Evolutionary conservation across 2,329 filamentous ascomycete genomes (phyloP).

Genomic region (Botrytis byssoidea): DNA sequence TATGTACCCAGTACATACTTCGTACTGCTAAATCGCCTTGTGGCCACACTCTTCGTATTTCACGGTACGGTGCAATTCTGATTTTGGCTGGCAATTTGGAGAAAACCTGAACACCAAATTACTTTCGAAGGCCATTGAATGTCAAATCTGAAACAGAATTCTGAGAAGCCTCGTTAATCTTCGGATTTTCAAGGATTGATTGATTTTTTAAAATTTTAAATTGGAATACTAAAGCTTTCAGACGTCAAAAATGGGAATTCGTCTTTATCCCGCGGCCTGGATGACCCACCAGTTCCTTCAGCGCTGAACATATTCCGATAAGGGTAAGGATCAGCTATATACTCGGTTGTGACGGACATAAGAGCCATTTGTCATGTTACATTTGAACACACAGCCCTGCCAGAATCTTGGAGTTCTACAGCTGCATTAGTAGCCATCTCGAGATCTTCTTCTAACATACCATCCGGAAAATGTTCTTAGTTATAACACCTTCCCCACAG

Average conservation of each 20-base stretch:
- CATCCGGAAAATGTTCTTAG: constrained; percentile 11
- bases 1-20: not conserved
- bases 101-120: not conserved
- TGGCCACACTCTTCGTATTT: not conserved
- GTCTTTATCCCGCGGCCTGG: not conserved
- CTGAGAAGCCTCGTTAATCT: not conserved
- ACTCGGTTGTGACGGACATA: not conserved
- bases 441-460: not conserved
- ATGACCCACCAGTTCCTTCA: not conserved
- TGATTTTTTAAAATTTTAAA: not conserved
- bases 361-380: not conserved
- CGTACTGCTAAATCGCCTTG: not conserved
- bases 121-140: not conserved
- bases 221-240: not conserved
- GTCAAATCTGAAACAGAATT: not conserved
- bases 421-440: not conserved
- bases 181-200: not conserved
- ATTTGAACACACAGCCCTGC: not conserved
- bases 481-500: not conserved
- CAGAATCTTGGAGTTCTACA: not conserved
- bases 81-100: not conserved
- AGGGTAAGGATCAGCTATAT: not conserved
- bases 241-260: not conserved
- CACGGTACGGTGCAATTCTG: not conserved
- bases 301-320: not conserved